phyloP scores from a whole-genome alignment of 306 rosid species.

The Alnus rubra region DNA sequence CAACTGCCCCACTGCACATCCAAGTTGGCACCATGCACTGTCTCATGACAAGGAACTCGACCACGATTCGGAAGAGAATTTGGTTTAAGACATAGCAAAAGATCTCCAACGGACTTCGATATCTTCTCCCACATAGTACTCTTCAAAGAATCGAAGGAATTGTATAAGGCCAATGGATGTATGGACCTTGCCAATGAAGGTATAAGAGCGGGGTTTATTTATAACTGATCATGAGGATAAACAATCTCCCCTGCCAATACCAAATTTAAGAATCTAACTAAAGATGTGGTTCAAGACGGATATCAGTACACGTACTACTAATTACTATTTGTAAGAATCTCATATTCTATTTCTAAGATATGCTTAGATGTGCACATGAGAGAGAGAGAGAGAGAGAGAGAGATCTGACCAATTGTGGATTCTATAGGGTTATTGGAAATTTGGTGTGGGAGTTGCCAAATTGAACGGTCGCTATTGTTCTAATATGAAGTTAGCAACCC shows the following conservation, averaged over 20 bases:
- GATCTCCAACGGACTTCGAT: conserved; percentile 28
- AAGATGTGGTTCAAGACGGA: background rate
- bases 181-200: background rate
- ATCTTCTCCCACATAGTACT: conserved; percentile 25
- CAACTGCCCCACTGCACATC: conserved; percentile 28
- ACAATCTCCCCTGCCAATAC: background rate
- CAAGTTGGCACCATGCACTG: conserved; percentile 30
- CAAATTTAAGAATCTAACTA: background rate
- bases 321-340: background rate
- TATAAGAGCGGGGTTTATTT: background rate
- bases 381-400: background rate
- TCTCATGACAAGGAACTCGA: conserved; percentile 24
- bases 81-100: conserved; percentile 11
- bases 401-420: too few relatives aligned
- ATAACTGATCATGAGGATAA: background rate
- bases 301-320: background rate
- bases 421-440: too few relatives aligned
- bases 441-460: too few relatives aligned
- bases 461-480: too few relatives aligned
- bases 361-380: background rate
- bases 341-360: background rate
- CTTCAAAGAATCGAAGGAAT: too few relatives aligned
- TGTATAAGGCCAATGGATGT: too few relatives aligned
- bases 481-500: too few relatives aligned
- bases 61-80: conserved; percentile 26